These are phyloP conservation scores for Xylaria digitata DNA, from an alignment of 2,329 filamentous ascomycete species.

Conservation along the genomic window DNA sequence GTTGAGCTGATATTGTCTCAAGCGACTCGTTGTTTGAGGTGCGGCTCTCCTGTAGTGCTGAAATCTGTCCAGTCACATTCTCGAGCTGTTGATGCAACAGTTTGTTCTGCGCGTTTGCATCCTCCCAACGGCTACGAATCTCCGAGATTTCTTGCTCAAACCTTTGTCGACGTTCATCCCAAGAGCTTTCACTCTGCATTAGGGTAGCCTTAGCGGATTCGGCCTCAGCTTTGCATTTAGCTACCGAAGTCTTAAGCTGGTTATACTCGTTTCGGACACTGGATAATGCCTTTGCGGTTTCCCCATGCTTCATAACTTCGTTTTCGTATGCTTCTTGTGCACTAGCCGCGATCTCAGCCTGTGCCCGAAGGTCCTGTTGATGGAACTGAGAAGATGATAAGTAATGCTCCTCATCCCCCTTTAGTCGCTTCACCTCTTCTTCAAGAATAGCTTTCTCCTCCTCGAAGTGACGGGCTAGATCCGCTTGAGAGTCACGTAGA, in stretches of 20 bases:
- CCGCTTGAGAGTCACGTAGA: conserved; percentile 82
- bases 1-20: conserved; percentile 64
- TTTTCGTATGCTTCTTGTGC: conserved; percentile 96
- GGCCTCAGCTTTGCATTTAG: conserved; percentile 80
- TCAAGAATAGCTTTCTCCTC: conserved; percentile 86
- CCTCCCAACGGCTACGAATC: conserved; percentile 80
- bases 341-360: conserved; percentile 91
- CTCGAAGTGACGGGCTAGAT: conserved; percentile 75
- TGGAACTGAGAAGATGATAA: conserved; percentile 84
- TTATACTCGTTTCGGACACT: conserved; percentile 83
- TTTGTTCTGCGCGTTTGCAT: conserved; percentile 89
- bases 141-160: conserved; percentile 88
- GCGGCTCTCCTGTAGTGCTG: conserved; percentile 81
- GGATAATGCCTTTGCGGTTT: conserved; percentile 89
- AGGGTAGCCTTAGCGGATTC: conserved; percentile 86
- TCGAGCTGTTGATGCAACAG: conserved; percentile 91
- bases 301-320: conserved; percentile 93
- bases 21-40: conserved; percentile 62
- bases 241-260: conserved; percentile 81
- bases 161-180: conserved; percentile 82
- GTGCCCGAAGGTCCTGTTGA: conserved; percentile 90
- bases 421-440: conserved; percentile 81
- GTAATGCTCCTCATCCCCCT: conserved; percentile 84
- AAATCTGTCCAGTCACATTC: conserved; percentile 81
- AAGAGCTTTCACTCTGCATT: conserved; percentile 84